A percentile compares a stretch with the other conserved stretches of the same genome.
These are phyloP conservation scores for Oryza glaberrima DNA, from an alignment of 176 grass and related monocot genomes.

Conservation along the genomic window DNA sequence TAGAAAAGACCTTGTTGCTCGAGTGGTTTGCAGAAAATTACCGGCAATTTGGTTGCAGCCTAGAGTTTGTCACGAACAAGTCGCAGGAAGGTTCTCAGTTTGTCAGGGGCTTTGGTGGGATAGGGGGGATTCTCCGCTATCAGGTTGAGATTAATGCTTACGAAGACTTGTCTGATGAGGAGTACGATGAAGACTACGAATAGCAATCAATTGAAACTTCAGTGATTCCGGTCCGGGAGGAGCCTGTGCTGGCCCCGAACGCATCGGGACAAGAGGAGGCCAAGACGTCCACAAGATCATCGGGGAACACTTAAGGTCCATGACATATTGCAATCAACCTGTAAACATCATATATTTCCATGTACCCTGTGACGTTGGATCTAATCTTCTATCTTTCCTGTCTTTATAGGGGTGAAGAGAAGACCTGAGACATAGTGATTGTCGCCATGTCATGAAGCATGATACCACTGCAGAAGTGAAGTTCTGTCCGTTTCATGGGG, in stretches of 20 bases:
- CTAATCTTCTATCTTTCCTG: background rate
- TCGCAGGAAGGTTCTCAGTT: slow-evolving; percentile 42
- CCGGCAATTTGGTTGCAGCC: slow-evolving; percentile 28
- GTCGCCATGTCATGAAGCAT: slow-evolving; percentile 7
- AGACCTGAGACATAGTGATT: background rate
- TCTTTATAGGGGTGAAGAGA: background rate
- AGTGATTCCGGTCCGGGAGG: slow-evolving; percentile 37
- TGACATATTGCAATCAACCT: background rate
- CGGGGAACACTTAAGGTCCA: slow-evolving; percentile 33
- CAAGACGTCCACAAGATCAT: slow-evolving; percentile 30
- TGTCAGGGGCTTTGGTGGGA: slow-evolving; percentile 39
- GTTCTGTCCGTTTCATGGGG: background rate
- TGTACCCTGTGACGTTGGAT: background rate
- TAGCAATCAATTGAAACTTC: slow-evolving; percentile 45
- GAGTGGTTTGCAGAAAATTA: slow-evolving; percentile 48
- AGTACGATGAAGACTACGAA: slow-evolving; percentile 42
- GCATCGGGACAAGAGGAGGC: slow-evolving; percentile 1
- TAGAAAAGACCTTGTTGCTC: slow-evolving; percentile 28
- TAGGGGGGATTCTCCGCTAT: slow-evolving; percentile 48
- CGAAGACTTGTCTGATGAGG: slow-evolving; percentile 37
- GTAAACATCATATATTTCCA: background rate
- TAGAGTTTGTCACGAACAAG: slow-evolving; percentile 45
- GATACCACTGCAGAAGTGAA: background rate
- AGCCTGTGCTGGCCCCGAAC: slow-evolving; percentile 37
- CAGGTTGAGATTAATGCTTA: slow-evolving; percentile 30